Conservation (phyloP, 495 filamentous ascomycete species). For the Aspergillus heteromorphus region DNA sequence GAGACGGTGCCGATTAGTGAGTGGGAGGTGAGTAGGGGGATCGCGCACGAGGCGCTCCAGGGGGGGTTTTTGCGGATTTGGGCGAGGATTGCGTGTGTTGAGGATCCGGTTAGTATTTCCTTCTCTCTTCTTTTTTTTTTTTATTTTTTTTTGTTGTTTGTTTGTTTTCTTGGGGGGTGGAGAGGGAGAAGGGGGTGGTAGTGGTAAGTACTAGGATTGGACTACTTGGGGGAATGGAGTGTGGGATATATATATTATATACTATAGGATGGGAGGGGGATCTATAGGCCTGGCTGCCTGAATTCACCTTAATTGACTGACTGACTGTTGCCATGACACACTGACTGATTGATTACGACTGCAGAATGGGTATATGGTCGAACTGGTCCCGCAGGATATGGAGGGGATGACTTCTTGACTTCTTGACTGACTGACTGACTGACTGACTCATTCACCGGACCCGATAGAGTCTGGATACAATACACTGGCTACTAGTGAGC, state of each 20-base stretch:
- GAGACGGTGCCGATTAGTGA: slow-evolving; percentile 28
- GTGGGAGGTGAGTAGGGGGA: slow-evolving; percentile 32
- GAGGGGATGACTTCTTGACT: background rate
- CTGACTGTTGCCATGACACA: no score
- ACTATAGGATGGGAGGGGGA: no score
- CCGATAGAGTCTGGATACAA: no score
- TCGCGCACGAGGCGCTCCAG: slow-evolving; percentile 33
- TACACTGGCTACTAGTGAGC: no score
- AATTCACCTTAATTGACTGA: no score
- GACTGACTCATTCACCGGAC: background rate
- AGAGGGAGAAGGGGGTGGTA: background rate
- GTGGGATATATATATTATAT: no score
- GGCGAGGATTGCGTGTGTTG: slow-evolving; percentile 35
- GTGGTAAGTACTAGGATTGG: no score
- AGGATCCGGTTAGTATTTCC: slow-evolving; percentile 32
- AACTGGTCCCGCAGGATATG: slow-evolving; percentile 19
- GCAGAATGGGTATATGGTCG: slow-evolving; percentile 18
- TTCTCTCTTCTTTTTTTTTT: background rate
- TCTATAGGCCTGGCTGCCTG: no score
- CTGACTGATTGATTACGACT: no score
- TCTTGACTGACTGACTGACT: background rate
- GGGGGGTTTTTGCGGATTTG: slow-evolving; percentile 31
- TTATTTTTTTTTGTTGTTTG: background rate
- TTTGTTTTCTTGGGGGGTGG: background rate
- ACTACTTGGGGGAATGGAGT: no score